Conservation (phyloP, 2,329 filamentous ascomycete species). For the Aspergillus proliferans region DNA sequence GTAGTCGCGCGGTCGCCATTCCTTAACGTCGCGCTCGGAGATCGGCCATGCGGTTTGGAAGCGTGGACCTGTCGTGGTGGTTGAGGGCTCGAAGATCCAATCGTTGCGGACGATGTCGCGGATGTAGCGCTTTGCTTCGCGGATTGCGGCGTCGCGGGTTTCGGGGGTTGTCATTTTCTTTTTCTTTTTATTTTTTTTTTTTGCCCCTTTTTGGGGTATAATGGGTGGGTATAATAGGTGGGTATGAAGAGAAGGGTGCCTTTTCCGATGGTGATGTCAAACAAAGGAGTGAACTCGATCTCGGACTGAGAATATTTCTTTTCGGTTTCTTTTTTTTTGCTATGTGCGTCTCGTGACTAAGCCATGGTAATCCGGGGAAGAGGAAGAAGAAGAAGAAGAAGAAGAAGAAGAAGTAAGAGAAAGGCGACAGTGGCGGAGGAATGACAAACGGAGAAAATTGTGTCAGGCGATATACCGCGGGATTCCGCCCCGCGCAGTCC, state of each 20-base stretch:
- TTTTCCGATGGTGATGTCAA: not conserved
- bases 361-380: not conserved
- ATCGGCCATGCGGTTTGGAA: conserved; percentile 14
- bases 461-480: conserved; percentile 10
- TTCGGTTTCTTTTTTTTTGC: no score
- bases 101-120: conserved; percentile 37
- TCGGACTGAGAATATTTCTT: no score
- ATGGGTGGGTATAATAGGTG: not conserved
- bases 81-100: conserved; percentile 32
- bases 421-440: not conserved
- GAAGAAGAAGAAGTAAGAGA: conserved; percentile 1
- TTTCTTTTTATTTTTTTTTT: not conserved
- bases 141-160: conserved; percentile 34
- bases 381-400: not conserved
- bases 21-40: conserved; percentile 21
- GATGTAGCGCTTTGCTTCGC: conserved; percentile 36
- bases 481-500: not conserved
- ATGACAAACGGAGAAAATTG: conserved; percentile 6
- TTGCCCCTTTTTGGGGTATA: not conserved
- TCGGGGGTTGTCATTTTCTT: conserved; percentile 17
- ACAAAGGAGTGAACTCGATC: not conserved
- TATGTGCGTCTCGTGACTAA: not conserved
- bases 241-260: not conserved
- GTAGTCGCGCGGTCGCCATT: conserved; percentile 34
- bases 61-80: conserved; percentile 12